phyloP scores from a whole-genome alignment of 2,329 filamentous ascomycete genomes.

The Neonectria ditissima region DNA sequence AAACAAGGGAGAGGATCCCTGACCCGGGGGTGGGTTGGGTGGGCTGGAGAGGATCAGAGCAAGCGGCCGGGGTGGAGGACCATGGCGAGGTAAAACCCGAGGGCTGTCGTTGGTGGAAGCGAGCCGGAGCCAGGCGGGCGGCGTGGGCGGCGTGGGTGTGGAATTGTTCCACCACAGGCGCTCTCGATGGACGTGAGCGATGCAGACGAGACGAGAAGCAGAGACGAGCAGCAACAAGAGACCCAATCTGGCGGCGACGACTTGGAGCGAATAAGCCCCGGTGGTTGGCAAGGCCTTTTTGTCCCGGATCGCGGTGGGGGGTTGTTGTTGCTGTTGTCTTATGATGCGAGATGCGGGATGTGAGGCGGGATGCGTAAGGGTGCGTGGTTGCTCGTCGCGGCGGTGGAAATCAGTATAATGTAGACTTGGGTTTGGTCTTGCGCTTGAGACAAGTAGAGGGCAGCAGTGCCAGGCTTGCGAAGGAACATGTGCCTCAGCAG shows the following conservation, averaged over 20 bases:
- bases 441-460: background rate
- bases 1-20: slow-evolving; percentile 46
- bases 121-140: slow-evolving; percentile 29
- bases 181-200: slow-evolving; percentile 23
- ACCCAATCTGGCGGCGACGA: slow-evolving; percentile 5
- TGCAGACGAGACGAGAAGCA: slow-evolving; percentile 31
- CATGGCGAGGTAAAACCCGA: slow-evolving; percentile 26
- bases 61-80: slow-evolving; percentile 35
- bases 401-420: slow-evolving; percentile 11
- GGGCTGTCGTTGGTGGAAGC: slow-evolving; percentile 47
- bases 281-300: background rate
- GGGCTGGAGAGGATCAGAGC: slow-evolving; percentile 35
- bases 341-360: slow-evolving; percentile 13
- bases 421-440: background rate
- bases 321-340: too few species aligned
- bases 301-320: slow-evolving; percentile 14
- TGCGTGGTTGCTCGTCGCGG: background rate
- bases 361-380: slow-evolving; percentile 7
- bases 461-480: slow-evolving; percentile 1
- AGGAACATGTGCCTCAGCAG: slow-evolving; percentile 3
- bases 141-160: slow-evolving; percentile 25
- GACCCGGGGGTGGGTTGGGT: slow-evolving; percentile 31
- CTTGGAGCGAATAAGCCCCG: background rate
- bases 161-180: slow-evolving; percentile 49
- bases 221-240: slow-evolving; percentile 19